These are phyloP conservation scores for Poa annua DNA, from an alignment of 176 grass and related monocot species.

Conservation along the genomic window DNA sequence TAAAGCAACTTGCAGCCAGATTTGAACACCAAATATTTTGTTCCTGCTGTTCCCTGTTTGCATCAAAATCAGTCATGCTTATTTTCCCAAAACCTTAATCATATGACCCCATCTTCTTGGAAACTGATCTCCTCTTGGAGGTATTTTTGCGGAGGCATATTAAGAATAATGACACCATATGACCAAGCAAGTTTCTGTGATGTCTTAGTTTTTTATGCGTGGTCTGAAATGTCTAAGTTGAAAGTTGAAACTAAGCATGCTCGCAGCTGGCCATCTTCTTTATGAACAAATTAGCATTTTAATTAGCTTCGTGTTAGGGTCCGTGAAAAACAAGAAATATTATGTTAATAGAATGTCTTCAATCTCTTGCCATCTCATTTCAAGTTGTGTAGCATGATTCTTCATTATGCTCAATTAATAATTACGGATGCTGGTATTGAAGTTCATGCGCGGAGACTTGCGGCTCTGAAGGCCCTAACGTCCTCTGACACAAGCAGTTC, in stretches of 20 bases:
- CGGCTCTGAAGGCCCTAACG: constrained; percentile 90
- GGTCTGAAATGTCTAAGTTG: constrained; percentile 26
- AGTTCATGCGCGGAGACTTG: constrained; percentile 94
- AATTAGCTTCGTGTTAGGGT: background rate
- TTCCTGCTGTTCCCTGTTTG: background rate
- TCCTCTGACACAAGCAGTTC: constrained; percentile 70
- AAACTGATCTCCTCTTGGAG: constrained; percentile 6
- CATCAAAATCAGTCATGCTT: constrained; percentile 23
- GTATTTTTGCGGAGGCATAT: constrained; percentile 12
- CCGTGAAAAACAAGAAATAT: background rate
- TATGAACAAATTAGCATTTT: constrained; percentile 28
- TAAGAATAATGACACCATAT: background rate
- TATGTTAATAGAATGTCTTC: constrained; percentile 25
- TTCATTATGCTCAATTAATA: constrained; percentile 41
- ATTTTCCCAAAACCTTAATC: constrained; percentile 20
- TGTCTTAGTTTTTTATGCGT: background rate
- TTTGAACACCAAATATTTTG: background rate
- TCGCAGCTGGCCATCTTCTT: constrained; percentile 10
- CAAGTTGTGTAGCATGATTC: constrained; percentile 19
- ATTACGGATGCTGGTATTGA: constrained; percentile 52
- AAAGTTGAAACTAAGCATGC: constrained; percentile 21
- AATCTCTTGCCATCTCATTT: constrained; percentile 30
- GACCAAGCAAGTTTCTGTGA: constrained; percentile 28
- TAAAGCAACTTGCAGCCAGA: background rate
- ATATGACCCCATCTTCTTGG: background rate